These are phyloP conservation scores for Chalciporus piperatus DNA, from an alignment of 768 basidiomycete genomes.

Conservation along the genomic window DNA sequence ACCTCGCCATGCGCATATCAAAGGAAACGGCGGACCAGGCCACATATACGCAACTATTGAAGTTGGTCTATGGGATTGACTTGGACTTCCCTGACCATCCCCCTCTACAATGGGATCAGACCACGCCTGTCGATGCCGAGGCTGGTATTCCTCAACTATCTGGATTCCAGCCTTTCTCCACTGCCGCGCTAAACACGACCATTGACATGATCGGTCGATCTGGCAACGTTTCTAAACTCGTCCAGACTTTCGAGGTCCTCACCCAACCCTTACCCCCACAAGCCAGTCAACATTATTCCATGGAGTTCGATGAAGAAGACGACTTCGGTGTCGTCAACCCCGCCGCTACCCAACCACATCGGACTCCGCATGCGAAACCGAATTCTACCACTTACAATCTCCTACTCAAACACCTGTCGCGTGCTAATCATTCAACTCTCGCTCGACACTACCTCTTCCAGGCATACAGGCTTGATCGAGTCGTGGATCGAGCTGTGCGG, in stretches of 20 bases:
- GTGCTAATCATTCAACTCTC: constrained; percentile 45
- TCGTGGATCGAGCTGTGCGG: constrained; percentile 33
- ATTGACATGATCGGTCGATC: constrained; percentile 66
- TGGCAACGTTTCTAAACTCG: constrained; percentile 60
- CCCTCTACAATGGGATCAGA: constrained; percentile 32
- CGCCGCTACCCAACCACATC: constrained; percentile 33
- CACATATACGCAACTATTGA: constrained; percentile 59
- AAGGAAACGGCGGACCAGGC: constrained; percentile 57
- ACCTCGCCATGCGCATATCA: constrained; percentile 65
- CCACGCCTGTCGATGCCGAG: constrained; percentile 1
- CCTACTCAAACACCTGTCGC: constrained; percentile 58
- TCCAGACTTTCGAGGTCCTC: constrained; percentile 76
- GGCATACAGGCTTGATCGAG: constrained; percentile 46
- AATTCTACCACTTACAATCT: constrained; percentile 67
- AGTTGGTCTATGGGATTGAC: constrained; percentile 74
- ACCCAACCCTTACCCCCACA: constrained; percentile 64
- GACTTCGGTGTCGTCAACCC: constrained; percentile 46
- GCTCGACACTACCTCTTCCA: constrained; percentile 66
- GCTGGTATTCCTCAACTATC: constrained; percentile 11
- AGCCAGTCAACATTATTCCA: constrained; percentile 41
- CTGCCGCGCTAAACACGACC: constrained; percentile 67
- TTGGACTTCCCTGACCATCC: constrained; percentile 68
- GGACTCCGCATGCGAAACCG: constrained; percentile 46
- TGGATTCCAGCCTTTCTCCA: constrained; percentile 52
- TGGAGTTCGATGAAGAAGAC: constrained; percentile 65